Evolutionary conservation across 1,284 basidiomycete genomes (phyloP).

Genomic region (Microbotryomycetes sp.): DNA sequence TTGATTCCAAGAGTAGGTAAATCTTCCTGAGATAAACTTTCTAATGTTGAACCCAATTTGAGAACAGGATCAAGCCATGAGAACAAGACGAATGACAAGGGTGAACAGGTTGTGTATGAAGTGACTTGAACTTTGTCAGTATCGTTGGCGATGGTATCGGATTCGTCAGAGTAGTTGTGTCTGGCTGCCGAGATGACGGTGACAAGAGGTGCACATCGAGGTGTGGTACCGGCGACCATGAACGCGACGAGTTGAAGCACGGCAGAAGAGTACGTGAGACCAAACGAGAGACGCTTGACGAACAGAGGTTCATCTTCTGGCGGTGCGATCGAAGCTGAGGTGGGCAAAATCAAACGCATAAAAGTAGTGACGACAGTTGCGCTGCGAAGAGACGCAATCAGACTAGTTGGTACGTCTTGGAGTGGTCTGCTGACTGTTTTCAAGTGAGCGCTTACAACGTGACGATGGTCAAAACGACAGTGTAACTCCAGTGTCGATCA

Average conservation of each 20-base stretch:
- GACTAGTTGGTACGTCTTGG: background rate
- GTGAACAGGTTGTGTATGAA: slow-evolving; percentile 16
- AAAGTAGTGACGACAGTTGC: slow-evolving; percentile 24
- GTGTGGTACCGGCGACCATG: slow-evolving; percentile 54
- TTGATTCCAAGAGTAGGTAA: slow-evolving; percentile 28
- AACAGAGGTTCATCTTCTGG: background rate
- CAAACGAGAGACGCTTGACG: slow-evolving; percentile 32
- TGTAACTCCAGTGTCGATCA: slow-evolving; percentile 54
- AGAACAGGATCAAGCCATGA: slow-evolving; percentile 34
- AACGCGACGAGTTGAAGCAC: slow-evolving; percentile 51
- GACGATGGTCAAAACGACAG: slow-evolving; percentile 60
- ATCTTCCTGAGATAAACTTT: slow-evolving; percentile 22
- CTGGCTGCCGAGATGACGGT: background rate
- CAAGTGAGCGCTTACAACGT: slow-evolving; percentile 42
- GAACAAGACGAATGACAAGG: slow-evolving; percentile 32
- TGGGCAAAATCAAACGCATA: slow-evolving; percentile 22
- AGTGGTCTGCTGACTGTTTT: too few species aligned
- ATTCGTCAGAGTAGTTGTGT: background rate
- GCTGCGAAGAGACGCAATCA: slow-evolving; percentile 14
- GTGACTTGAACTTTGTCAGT: slow-evolving; percentile 2
- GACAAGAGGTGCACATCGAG: slow-evolving; percentile 42
- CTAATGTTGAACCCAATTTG: background rate
- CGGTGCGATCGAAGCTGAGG: slow-evolving; percentile 14
- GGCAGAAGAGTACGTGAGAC: slow-evolving; percentile 51
- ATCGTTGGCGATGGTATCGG: background rate